Base-by-base conservation (phyloP, 2,329 filamentous ascomycete species). In the Trichophaea hybrida region DNA sequence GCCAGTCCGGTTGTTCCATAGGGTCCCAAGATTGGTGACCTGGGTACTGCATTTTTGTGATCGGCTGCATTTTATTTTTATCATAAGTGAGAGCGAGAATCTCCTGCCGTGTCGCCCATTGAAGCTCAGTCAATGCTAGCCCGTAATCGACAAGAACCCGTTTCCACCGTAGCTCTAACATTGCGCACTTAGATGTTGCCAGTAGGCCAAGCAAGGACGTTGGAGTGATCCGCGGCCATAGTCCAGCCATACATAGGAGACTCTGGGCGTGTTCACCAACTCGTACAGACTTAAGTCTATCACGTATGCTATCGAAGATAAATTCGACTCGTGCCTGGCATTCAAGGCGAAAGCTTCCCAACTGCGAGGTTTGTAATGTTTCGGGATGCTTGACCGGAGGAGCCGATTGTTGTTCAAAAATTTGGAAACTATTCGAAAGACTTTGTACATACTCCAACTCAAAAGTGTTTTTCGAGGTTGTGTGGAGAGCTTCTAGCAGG, bases 1-100 rank as follows among this genome's bases (percentile, higher is more conserved):
- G 69, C 79, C 82, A 85, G 65, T 87, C 83, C 0, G 80, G 74
- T 35, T 76, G 69, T 0, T 79, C 70, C 0, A 68, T n/a, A 0
- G 80, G 77, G 2, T 73, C 67, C 82, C 82, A 85, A 34, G 81
- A 78, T 0, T 66, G 68, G 65, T 85, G 82, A 0, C 79, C 80
- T 0, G 38, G 55, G 43, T 62, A 60, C 31, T 50, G n/a, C 5
- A 61, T 31, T 48, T 62, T 24, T 2, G 24, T 1, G 24, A 24
- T 24, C 24, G 24, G 24, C 24, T 24, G 24, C 24, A 3, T 24
- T 24, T 24, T 24, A 24, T 24, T 24, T 24, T 24, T 24, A 24
- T 24, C 24, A 24, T 24, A 24, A 24, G 24, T 24, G 24, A 24
- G 1, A 59, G 38, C 13, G 46, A 75, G 24, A 34, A 5, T 4